Evolutionary conservation across 495 filamentous ascomycete species (phyloP).

Genomic region (Aspergillus kassunensis): DNA sequence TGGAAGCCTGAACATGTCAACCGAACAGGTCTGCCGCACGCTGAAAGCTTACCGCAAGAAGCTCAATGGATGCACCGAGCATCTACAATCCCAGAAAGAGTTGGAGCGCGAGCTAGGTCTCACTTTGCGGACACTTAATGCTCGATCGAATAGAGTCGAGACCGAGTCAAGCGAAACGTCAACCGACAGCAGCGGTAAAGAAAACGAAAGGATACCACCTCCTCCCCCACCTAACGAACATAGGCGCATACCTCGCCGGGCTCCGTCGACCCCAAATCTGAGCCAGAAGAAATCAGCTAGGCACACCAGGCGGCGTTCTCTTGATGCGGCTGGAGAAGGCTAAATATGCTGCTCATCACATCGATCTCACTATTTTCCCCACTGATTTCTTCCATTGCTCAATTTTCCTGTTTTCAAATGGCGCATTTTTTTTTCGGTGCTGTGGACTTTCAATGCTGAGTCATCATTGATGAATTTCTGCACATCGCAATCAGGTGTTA

Average conservation of each 20-base stretch:
- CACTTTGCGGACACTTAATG: slow-evolving; percentile 65
- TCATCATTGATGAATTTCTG: slow-evolving; percentile 6
- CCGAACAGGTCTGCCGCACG: slow-evolving; percentile 73
- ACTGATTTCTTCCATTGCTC: slow-evolving; percentile 1
- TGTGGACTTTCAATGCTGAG: not conserved
- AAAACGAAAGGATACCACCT: slow-evolving; percentile 31
- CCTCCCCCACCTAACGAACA: slow-evolving; percentile 21
- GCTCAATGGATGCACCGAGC: slow-evolving; percentile 60
- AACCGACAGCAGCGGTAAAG: slow-evolving; percentile 45
- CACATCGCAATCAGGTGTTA: slow-evolving; percentile 9
- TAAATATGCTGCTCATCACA: not conserved
- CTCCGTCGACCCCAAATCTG: slow-evolving; percentile 37
- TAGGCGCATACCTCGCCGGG: slow-evolving; percentile 25
- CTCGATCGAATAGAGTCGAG: slow-evolving; percentile 31
- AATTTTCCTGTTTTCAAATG: slow-evolving; percentile 2
- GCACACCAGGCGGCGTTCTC: slow-evolving; percentile 30
- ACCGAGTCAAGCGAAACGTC: slow-evolving; percentile 35
- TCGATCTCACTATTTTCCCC: not conserved
- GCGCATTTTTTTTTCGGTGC: not conserved
- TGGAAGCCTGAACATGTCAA: slow-evolving; percentile 67
- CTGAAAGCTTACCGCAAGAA: slow-evolving; percentile 82
- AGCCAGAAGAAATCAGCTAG: slow-evolving; percentile 24
- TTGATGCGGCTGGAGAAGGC: slow-evolving; percentile 26
- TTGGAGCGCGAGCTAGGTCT: slow-evolving; percentile 76
- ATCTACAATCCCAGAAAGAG: slow-evolving; percentile 62